Base-by-base conservation (phyloP, 1,284 basidiomycete genomes). In the Ceratobasidium sp. region DNA sequence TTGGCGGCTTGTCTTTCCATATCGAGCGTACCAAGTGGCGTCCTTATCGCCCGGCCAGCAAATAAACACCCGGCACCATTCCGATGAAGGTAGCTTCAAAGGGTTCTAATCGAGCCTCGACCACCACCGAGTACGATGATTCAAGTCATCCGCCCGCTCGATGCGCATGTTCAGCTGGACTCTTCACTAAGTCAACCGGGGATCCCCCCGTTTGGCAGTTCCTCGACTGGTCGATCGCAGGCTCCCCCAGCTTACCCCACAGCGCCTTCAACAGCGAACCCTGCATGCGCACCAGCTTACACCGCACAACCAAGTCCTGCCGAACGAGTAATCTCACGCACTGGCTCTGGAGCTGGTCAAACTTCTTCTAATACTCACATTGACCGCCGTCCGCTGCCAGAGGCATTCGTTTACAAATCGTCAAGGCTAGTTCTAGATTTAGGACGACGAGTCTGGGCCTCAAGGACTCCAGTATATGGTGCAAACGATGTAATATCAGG, bases 401-500 rank as follows among this genome's bases (percentile, higher is more conserved):
- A 74, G 5, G 39, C 28, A 3, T 74, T 35, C 31, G 26, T 61
- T 10, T 51, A 61, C 7, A 74, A 74, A 20, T 74, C 69, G 2
- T 61, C 69, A 26, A 61, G 58, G 58, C 45, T 74, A 17, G 53
- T 63, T 23, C 53, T 74, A 13, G 58, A 74, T 39, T 42, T 74
- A 33, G 69, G 69, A 31, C 69, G 69, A 35, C n/a, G 69, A 47
- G 33, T 74, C 23, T 74, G 69, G 69, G 17, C 69, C 45, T 74
- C 69, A 13, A 33, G 56, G 39, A 26, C 23, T 26, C 69, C 69
- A 1, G 69, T 63, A 20, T 74, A 74, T 28, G 69, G 69, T 26
- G 35, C 69, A 11, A 74, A 74, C 33, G 56, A 11, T 10, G 28
- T 35, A 15, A 58, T 74, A 28, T 61, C 69, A 17, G 69, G 69